Evolutionary conservation across 176 grass and related monocot genomes (phyloP).

Genomic region (Musa schizocarpa): DNA sequence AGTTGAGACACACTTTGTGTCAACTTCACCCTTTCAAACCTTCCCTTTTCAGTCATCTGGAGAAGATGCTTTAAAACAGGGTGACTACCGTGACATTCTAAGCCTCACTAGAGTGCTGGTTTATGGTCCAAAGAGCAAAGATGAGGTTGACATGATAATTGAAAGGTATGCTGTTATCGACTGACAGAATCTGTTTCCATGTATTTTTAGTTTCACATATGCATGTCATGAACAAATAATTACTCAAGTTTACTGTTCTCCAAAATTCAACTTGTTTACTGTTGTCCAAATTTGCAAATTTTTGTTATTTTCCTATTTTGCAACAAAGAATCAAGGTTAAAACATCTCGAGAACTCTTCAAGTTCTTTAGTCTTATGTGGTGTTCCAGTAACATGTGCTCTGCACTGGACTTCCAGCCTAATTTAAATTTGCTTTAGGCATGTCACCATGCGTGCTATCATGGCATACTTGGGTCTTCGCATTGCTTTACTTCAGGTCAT

Average conservation of each 20-base stretch:
- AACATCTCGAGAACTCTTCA: too few relatives aligned
- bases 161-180: constrained; percentile 42
- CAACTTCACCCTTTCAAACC: constrained; percentile 46
- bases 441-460: too few relatives aligned
- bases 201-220: background rate
- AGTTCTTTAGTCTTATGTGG: too few relatives aligned
- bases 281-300: too few relatives aligned
- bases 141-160: constrained; percentile 78
- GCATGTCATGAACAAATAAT: background rate
- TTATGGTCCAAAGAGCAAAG: constrained; percentile 87
- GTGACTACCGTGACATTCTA: constrained; percentile 93
- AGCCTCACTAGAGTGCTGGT: constrained; percentile 91
- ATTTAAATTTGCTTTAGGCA: too few relatives aligned
- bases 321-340: too few relatives aligned
- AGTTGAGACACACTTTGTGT: constrained; percentile 84
- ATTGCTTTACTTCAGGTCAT: too few relatives aligned
- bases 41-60: constrained; percentile 33
- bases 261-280: too few relatives aligned
- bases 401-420: too few relatives aligned
- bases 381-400: too few relatives aligned
- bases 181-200: background rate
- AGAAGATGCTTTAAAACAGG: constrained; percentile 63
- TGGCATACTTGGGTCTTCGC: too few relatives aligned
- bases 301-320: too few relatives aligned
- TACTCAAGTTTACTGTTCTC: background rate